Evolutionary conservation across 2,329 filamentous ascomycete species (phyloP).

Genomic region (Myriosclerotinia duriaeana): DNA sequence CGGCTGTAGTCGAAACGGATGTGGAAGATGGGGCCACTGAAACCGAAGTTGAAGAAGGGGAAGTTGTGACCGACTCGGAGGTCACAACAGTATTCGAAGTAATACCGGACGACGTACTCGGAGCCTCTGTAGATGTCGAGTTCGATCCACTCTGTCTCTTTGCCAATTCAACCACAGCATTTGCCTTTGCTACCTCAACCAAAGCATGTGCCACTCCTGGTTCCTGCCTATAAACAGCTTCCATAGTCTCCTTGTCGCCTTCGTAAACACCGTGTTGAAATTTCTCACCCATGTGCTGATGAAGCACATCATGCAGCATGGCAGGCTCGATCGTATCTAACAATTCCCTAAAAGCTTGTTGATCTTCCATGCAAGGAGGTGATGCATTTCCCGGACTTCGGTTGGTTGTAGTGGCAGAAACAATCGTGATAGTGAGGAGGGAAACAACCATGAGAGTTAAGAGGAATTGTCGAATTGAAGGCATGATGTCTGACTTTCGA

Average conservation of each 20-base stretch:
- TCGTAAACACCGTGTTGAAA: constrained; percentile 69
- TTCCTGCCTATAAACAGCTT: constrained; percentile 61
- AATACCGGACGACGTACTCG: neutral
- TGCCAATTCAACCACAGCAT: constrained; percentile 47
- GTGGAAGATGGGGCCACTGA: constrained; percentile 20
- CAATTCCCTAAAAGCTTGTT: constrained; percentile 52
- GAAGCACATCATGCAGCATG: constrained; percentile 65
- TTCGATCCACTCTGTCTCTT: constrained; percentile 52
- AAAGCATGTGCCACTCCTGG: constrained; percentile 61
- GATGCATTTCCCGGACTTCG: constrained; percentile 24
- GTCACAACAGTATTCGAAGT: constrained; percentile 19
- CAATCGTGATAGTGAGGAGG: constrained; percentile 42
- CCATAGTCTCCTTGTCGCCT: constrained; percentile 61
- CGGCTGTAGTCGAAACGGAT: constrained; percentile 8
- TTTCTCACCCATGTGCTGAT: constrained; percentile 59
- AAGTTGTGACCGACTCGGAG: neutral
- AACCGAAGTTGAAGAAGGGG: neutral
- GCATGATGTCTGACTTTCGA: constrained; percentile 41
- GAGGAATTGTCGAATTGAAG: constrained; percentile 43
- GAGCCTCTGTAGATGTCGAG: constrained; percentile 16
- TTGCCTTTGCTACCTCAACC: constrained; percentile 54
- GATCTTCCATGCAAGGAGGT: constrained; percentile 28
- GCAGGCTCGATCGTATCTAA: constrained; percentile 57
- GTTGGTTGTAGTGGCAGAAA: constrained; percentile 39
- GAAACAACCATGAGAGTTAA: constrained; percentile 40